phyloP scores from a whole-genome alignment of 805 yeast species.

The Candida odintsovae region DNA sequence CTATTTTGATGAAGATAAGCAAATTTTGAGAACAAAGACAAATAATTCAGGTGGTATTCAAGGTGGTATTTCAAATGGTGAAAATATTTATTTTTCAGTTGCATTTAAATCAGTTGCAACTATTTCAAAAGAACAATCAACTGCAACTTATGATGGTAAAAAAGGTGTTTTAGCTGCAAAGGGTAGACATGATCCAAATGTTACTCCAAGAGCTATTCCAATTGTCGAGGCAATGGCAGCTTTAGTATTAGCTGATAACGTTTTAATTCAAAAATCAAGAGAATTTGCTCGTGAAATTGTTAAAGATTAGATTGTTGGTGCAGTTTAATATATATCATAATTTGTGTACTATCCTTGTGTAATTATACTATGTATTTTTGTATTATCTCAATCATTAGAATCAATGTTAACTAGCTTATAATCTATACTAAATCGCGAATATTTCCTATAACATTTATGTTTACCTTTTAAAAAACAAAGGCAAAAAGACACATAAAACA shows the following conservation, averaged over 20 bases:
- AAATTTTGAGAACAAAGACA: conserved; percentile 75
- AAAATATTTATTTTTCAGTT: conserved; percentile 85
- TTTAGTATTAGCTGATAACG: conserved; percentile 82
- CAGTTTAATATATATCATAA: too few relatives aligned
- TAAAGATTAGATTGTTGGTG: background rate
- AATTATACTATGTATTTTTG: too few relatives aligned
- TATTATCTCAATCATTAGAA: too few relatives aligned
- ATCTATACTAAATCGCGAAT: background rate
- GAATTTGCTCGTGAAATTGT: conserved; percentile 42
- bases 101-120: conserved; percentile 99
- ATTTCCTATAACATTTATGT: background rate
- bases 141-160: conserved; percentile 84
- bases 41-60: conserved; percentile 96
- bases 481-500: background rate
- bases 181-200: conserved; percentile 98
- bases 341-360: too few relatives aligned
- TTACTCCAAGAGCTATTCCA: conserved; percentile 97
- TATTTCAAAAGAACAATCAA: conserved; percentile 85
- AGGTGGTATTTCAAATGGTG: conserved; percentile 98
- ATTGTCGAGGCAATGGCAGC: conserved; percentile 98
- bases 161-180: conserved; percentile 88
- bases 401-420: too few relatives aligned
- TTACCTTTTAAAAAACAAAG: background rate
- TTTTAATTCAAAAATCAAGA: conserved; percentile 82
- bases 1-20: conserved; percentile 48